Conservation (phyloP, 805 yeast genomes). For the Candida takata region DNA sequence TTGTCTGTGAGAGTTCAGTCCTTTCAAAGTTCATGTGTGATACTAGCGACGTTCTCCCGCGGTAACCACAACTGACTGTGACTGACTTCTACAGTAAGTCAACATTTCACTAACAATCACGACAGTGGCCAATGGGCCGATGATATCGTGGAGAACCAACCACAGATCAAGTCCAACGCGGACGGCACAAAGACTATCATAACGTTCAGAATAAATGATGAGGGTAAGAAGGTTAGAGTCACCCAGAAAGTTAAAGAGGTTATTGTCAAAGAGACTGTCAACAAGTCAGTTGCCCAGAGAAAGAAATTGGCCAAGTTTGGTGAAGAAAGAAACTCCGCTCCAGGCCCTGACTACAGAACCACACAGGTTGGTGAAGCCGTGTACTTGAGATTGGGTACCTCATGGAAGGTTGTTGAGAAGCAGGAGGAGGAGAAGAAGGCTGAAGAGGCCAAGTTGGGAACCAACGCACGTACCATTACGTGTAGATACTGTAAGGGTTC, state of each 20-base stretch:
- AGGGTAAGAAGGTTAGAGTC: constrained; percentile 79
- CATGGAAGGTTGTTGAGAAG: constrained; percentile 74
- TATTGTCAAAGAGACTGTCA: constrained; percentile 72
- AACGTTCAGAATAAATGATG: constrained; percentile 63
- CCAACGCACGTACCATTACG: constrained; percentile 37
- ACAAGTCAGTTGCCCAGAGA: constrained; percentile 81
- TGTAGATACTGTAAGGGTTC: constrained; percentile 94
- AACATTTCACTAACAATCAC: background rate
- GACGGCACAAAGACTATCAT: constrained; percentile 90
- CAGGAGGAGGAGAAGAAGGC: constrained; percentile 54
- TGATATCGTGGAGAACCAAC: constrained; percentile 61
- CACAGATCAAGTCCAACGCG: constrained; percentile 67
- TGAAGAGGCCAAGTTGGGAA: constrained; percentile 39
- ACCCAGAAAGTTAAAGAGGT: constrained; percentile 80
- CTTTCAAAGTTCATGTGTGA: too few species aligned
- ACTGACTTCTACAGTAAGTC: too few species aligned
- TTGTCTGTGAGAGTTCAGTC: too few species aligned
- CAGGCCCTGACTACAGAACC: constrained; percentile 85
- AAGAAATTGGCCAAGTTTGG: constrained; percentile 88
- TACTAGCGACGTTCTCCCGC: too few species aligned
- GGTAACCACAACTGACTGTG: too few species aligned
- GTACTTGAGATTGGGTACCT: constrained; percentile 61
- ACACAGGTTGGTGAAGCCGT: constrained; percentile 86
- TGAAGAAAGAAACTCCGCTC: constrained; percentile 58
- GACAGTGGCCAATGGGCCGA: constrained; percentile 24